phyloP scores from a whole-genome alignment of 2,329 filamentous ascomycete genomes.

The Arachnopeziza araneosa region DNA sequence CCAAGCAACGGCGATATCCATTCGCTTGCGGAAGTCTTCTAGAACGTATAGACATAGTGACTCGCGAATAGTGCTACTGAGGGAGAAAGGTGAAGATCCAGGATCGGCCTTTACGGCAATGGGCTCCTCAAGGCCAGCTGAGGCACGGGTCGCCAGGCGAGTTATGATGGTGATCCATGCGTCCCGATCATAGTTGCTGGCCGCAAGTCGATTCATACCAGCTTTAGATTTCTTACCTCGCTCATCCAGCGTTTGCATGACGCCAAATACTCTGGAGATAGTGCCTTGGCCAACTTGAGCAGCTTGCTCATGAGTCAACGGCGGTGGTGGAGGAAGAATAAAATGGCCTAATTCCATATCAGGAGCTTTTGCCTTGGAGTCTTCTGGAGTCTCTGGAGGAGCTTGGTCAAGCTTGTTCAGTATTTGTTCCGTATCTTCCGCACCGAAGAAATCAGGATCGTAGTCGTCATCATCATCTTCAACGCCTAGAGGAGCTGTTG shows the following conservation, averaged over 20 bases:
- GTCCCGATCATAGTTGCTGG: slow-evolving; percentile 77
- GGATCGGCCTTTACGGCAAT: slow-evolving; percentile 42
- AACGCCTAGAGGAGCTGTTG: slow-evolving; percentile 56
- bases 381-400: slow-evolving; percentile 53
- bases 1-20: slow-evolving; percentile 89
- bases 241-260: slow-evolving; percentile 69
- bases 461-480: slow-evolving; percentile 88
- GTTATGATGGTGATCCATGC: slow-evolving; percentile 88
- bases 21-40: slow-evolving; percentile 84
- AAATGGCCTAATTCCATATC: slow-evolving; percentile 63
- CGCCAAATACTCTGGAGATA: slow-evolving; percentile 70
- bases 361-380: slow-evolving; percentile 40
- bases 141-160: slow-evolving; percentile 75
- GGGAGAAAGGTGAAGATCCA: slow-evolving; percentile 36
- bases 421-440: slow-evolving; percentile 73
- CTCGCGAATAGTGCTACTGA: slow-evolving; percentile 70
- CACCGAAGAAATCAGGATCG: slow-evolving; percentile 72
- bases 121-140: slow-evolving; percentile 60
- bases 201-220: slow-evolving; percentile 80
- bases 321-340: slow-evolving; percentile 70
- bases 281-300: slow-evolving; percentile 70
- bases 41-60: slow-evolving; percentile 79
- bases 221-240: slow-evolving; percentile 56
- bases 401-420: slow-evolving; percentile 70
- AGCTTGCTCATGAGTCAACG: slow-evolving; percentile 65